Evolutionary conservation across 345 rosid species (phyloP).

Genomic region (Aquilaria sinensis): DNA sequence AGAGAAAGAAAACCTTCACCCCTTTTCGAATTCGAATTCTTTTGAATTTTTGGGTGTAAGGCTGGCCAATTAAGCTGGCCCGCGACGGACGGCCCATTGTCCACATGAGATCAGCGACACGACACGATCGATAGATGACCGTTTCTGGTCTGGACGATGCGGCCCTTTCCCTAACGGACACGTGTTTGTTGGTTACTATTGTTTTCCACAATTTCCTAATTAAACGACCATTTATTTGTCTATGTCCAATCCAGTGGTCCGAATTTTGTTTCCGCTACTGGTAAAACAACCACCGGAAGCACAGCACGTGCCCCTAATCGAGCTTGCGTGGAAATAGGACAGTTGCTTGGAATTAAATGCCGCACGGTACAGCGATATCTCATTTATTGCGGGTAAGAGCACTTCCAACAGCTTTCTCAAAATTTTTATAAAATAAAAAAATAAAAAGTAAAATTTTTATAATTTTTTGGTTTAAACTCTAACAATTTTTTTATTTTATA

Average conservation of each 20-base stretch:
- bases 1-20: not conserved
- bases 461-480: too few species aligned
- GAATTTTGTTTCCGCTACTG: not conserved
- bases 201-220: too few species aligned
- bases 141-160: conserved; percentile 2
- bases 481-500: too few species aligned
- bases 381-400: too few species aligned
- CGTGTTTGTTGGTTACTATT: conserved; percentile 14
- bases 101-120: conserved; percentile 13
- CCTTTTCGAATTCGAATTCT: not conserved
- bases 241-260: conserved; percentile 9
- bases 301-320: conserved; percentile 27
- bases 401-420: too few species aligned
- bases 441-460: too few species aligned
- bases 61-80: not conserved
- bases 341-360: too few species aligned
- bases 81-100: conserved; percentile 41
- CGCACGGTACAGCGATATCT: too few species aligned
- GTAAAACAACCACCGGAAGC: conserved; percentile 2
- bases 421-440: too few species aligned
- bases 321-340: not conserved
- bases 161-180: conserved; percentile 18
- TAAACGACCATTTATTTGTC: too few species aligned
- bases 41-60: not conserved
- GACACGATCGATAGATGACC: conserved; percentile 22